Percentiles rank a stretch among this genome's conserved stretches.
Evolutionary conservation across 1,284 basidiomycete species (phyloP).

Genomic region (Phlebopus sp.): DNA sequence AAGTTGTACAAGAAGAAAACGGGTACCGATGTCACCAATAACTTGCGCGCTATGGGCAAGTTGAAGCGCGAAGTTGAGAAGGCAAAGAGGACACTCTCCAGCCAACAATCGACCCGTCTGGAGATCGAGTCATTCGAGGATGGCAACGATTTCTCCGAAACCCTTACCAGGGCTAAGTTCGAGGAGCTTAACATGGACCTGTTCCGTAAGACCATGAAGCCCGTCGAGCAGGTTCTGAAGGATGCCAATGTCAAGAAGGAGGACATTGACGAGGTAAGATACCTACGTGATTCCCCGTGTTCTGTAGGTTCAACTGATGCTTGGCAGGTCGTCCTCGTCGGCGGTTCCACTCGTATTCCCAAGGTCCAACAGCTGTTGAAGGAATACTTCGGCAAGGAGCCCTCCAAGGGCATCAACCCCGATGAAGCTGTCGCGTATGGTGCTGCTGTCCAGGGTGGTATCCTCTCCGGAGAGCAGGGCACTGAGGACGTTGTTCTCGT

Average conservation of each 20-base stretch:
- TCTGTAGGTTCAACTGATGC: not conserved
- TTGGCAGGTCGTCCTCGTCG: slow-evolving; percentile 77
- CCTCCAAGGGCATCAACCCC: slow-evolving; percentile 91
- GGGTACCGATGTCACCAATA: slow-evolving; percentile 82
- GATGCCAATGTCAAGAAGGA: slow-evolving; percentile 98
- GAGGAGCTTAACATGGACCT: slow-evolving; percentile 99
- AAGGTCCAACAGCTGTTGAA: slow-evolving; percentile 97
- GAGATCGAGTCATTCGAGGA: slow-evolving; percentile 94
- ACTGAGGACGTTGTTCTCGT: slow-evolving; percentile 88
- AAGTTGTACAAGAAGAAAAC: slow-evolving; percentile 97
- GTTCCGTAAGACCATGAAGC: slow-evolving; percentile 99
- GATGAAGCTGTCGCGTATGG: slow-evolving; percentile 96
- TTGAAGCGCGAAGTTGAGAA: slow-evolving; percentile 98
- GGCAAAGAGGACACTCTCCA: slow-evolving; percentile 97
- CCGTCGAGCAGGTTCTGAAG: slow-evolving; percentile 98
- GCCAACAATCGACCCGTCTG: slow-evolving; percentile 81
- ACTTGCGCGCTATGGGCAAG: slow-evolving; percentile 92
- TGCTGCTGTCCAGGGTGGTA: slow-evolving; percentile 97
- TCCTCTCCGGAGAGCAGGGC: slow-evolving; percentile 85
- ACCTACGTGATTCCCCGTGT: not conserved
- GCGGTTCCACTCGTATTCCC: slow-evolving; percentile 98
- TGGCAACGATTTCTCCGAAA: slow-evolving; percentile 97
- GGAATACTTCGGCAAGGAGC: slow-evolving; percentile 92
- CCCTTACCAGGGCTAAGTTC: slow-evolving; percentile 96
- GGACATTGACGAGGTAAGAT: slow-evolving; percentile 83